Evolutionary conservation across 768 basidiomycete genomes (phyloP).

Genomic region (Vararia minispora): DNA sequence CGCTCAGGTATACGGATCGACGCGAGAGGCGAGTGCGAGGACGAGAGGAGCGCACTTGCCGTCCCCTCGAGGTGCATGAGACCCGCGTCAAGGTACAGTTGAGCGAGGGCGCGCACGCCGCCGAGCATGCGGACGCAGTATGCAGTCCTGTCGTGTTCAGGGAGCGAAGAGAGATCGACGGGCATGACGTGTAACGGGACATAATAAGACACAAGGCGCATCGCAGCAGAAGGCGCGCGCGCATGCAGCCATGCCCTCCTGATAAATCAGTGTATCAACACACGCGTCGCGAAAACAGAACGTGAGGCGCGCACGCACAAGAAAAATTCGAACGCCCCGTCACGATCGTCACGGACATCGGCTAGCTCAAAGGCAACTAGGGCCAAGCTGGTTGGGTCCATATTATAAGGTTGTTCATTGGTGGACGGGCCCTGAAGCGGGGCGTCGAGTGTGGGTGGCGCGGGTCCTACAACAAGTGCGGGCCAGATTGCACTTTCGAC

Average conservation of each 20-base stretch:
- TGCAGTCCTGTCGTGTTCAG: conserved; percentile 36
- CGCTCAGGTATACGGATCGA: conserved; percentile 57
- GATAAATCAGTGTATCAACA: not conserved
- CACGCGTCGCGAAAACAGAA: not conserved
- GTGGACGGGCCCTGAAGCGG: conserved; percentile 43
- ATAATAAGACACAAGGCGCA: conserved; percentile 68
- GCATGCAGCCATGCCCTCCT: conserved; percentile 81
- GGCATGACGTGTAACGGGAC: conserved; percentile 39
- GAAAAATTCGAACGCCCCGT: conserved; percentile 75
- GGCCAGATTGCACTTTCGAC: conserved; percentile 76
- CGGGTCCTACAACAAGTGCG: conserved; percentile 66
- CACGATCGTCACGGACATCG: conserved; percentile 65
- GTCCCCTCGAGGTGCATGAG: conserved; percentile 75
- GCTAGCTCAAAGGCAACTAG: conserved; percentile 59
- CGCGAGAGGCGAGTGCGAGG: conserved; percentile 67
- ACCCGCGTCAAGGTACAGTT: conserved; percentile 69
- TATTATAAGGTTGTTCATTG: conserved; percentile 58
- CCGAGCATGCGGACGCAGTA: conserved; percentile 64
- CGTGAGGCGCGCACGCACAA: too few species aligned
- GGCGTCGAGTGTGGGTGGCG: conserved; percentile 44
- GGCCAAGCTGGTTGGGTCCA: conserved; percentile 77
- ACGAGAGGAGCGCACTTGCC: conserved; percentile 56
- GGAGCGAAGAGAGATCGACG: conserved; percentile 10
- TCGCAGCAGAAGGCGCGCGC: conserved; percentile 62
- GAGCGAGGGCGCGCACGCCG: conserved; percentile 54